phyloP scores from a whole-genome alignment of 2,329 filamentous ascomycete species.

The Sporothrix protearum region DNA sequence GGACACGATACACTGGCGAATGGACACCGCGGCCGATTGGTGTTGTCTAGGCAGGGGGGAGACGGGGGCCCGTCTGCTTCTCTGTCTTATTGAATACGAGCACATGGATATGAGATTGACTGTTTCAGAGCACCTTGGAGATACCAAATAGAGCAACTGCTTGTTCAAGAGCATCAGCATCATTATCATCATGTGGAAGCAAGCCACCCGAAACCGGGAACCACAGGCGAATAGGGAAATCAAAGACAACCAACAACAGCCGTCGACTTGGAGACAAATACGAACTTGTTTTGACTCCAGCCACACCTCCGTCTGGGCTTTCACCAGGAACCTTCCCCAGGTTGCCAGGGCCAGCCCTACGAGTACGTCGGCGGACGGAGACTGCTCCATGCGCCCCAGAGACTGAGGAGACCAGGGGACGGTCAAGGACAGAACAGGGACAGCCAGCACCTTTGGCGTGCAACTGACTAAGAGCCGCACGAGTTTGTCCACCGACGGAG shows the following conservation, averaged over 20 bases:
- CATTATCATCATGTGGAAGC: not conserved
- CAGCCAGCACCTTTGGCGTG: not conserved
- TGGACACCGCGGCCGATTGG: constrained; percentile 61
- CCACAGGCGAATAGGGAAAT: not conserved
- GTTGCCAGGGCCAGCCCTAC: not conserved
- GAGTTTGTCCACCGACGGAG: constrained; percentile 11
- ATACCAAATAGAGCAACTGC: constrained; percentile 2
- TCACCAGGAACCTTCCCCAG: not conserved
- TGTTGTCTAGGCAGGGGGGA: constrained; percentile 38
- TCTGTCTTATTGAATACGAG: no score
- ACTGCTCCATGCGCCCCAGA: not conserved
- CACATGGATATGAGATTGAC: not conserved
- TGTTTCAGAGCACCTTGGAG: not conserved
- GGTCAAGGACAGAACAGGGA: not conserved
- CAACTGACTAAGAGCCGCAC: not conserved
- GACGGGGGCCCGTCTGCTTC: not conserved
- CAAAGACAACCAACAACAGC: not conserved
- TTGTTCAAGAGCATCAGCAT: not conserved
- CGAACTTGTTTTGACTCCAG: not conserved
- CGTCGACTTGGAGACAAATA: not conserved
- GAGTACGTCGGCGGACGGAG: not conserved
- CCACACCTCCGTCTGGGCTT: not conserved
- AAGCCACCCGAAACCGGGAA: not conserved
- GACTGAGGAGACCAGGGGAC: not conserved
- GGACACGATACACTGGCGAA: constrained; percentile 49